Evolutionary conservation across 2,329 filamentous ascomycete species (phyloP), one percentile per base, ranked within the genome.

Genomic region (Verticillium isaacii): DNA sequence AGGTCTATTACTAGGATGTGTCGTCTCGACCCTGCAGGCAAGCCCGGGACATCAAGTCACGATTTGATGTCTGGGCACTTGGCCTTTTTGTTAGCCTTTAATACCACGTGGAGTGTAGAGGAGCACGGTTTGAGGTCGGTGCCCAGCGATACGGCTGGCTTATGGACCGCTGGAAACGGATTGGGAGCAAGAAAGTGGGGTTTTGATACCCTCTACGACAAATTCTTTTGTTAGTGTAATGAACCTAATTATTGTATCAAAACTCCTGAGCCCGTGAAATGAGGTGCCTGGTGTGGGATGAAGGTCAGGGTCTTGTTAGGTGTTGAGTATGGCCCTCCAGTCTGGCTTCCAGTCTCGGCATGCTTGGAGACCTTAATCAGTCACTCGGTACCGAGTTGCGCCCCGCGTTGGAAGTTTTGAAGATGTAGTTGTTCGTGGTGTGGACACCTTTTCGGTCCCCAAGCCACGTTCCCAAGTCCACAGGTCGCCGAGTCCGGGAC

Each of bases 1-100:
- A 80, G 74, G 67, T 77, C 64, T 75, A 77, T 62, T 80, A 80
- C 67, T 80, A 77, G 36, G 15, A 29, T 23, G 2, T 45, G 25
- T 11, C 23, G 29, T 12, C 12, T 23, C 25, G 56, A 6, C 45
- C 6, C 45, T 58, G 23, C 19, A 19, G 32, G 32, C 32, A 57
- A 60, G 52, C 58, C 39, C 36, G 50, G 34, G 52, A 57, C 50
- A 36, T 23, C 17, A 4, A 37, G 29, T 29, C 19, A 23, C 25
- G 34, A 29, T 17, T 9, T 41, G 56, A 7, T 5, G 37, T 11
- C 29, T 41, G n/a, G 56, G 19, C n/a, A 32, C 32, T 39, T 5
- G 9, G 29, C n/a, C 7, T 19, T 45, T 58, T 41, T 12, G 5
- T 52, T 52, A 6, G 8, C 6, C 19, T 12, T 52, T 14, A 52